These are phyloP conservation scores for Anthracocystis panici-leucophaei DNA, from an alignment of 1,284 basidiomycete species.

Conservation along the genomic window DNA sequence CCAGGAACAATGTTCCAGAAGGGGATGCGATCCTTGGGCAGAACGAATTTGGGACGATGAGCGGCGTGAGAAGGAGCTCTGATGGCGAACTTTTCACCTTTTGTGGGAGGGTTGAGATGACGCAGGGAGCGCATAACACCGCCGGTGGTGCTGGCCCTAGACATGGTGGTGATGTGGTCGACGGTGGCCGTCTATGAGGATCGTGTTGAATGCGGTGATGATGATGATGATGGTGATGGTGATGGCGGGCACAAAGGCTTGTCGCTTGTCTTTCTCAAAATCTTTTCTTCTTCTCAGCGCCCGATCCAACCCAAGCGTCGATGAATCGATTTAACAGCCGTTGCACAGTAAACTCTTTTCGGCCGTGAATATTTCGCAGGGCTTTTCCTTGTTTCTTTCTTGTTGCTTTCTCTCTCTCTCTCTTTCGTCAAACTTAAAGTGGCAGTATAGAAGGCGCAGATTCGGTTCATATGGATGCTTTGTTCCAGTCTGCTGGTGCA, in stretches of 20 bases:
- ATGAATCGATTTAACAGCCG: neutral
- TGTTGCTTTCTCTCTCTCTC: neutral
- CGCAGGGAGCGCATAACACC: conserved; percentile 67
- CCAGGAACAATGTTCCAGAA: conserved; percentile 71
- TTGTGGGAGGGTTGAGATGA: conserved; percentile 65
- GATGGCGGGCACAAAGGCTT: neutral
- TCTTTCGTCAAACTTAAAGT: neutral
- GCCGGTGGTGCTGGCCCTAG: conserved; percentile 28
- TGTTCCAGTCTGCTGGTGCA: neutral
- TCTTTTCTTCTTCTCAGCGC: conserved; percentile 22
- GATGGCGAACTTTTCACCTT: conserved; percentile 64
- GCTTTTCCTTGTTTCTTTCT: neutral
- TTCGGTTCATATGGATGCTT: no score
- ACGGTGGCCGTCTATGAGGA: neutral
- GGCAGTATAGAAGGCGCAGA: neutral
- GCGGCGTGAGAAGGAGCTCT: conserved; percentile 66
- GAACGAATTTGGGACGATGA: conserved; percentile 66
- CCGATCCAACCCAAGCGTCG: no score
- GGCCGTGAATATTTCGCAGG: neutral
- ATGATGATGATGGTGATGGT: conserved; percentile 1
- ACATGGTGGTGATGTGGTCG: conserved; percentile 17
- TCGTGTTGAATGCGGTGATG: neutral
- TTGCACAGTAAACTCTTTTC: neutral
- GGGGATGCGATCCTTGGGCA: conserved; percentile 69
- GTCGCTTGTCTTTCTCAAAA: conserved; percentile 19